Base-by-base conservation (phyloP, 495 filamentous ascomycete species). In the Xanthoparmelia taractica region DNA sequence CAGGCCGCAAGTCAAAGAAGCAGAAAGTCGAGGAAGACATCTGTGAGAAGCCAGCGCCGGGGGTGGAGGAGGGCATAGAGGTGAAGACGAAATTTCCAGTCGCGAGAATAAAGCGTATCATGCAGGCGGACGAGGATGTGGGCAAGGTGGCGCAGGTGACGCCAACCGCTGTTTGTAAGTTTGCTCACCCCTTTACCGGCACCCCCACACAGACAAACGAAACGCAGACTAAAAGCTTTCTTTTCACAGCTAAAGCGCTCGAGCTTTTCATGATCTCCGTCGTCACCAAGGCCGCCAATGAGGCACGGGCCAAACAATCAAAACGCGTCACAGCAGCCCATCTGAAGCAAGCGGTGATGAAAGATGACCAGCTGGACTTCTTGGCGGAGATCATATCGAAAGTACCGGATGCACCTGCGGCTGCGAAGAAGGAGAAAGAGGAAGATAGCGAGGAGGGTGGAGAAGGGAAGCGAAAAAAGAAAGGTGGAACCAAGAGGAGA, bases 71-170 rank as follows among this genome's bases (percentile, higher is more conserved):
- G 73, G 76, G 81, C 69, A 77, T 96, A 68, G 74, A 92, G 27
- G 90, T 99, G 60, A 90, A 85, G 74, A 97, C 92, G 27, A 96
- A 97, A 66, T 99, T 99, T 70, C 94, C 94, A 5, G 96, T 97
- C 38, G 94, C 94, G 63, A 84, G 94, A 57, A 99, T 97, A 74
- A 99, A 99, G 83, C 87, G 94, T 59, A 97, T 99, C 66, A 97
- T 99, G 94, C 94, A 99, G 75, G 94, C 94, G 10, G 94, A 99
- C 71, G 94, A 99, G 70, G 94, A 99, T 75, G 92, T 99, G 3
- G 94, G 94, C 47, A 99, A 99, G 77, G 95, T 99, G 5, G 91
- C 94, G 11, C 95, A 97, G 75, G 93, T 96, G 29, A 96, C 92
- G 8, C 92, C 92, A 4, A 92, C 95, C 69, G 92, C 89, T 56